Evolutionary conservation across 2,329 filamentous ascomycete genomes (phyloP).

Genomic region (Boeremia lycopersici): DNA sequence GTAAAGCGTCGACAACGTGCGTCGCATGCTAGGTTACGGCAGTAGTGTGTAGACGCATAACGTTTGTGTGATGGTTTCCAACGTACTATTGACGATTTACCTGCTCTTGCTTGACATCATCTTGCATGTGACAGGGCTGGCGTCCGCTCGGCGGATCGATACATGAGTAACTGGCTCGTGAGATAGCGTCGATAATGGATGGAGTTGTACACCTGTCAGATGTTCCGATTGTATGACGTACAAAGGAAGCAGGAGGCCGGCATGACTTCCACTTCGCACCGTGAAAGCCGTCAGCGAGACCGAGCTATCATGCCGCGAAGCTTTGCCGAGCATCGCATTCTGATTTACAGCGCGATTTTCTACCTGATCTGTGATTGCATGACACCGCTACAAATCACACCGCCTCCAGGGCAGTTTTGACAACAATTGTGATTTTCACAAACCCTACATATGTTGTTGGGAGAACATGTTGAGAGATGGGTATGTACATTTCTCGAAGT

Average conservation of each 20-base stretch:
- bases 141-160: neutral
- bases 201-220: constrained; percentile 20
- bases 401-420: neutral
- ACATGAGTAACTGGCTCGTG: constrained; percentile 8
- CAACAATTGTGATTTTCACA: neutral
- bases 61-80: neutral
- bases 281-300: neutral
- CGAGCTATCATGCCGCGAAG: constrained; percentile 5
- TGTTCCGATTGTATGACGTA: constrained; percentile 17
- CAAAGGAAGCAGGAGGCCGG: constrained; percentile 5
- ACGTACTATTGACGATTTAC: neutral
- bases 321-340: neutral
- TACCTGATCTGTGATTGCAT: neutral
- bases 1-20: neutral
- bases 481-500: too few relatives aligned
- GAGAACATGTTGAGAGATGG: too few relatives aligned
- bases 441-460: too few relatives aligned
- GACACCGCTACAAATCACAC: neutral
- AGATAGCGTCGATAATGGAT: constrained; percentile 9
- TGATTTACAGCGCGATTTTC: neutral
- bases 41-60: neutral
- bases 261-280: constrained; percentile 1
- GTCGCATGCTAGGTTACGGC: neutral
- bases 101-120: neutral
- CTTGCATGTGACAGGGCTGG: neutral